A percentile compares a stretch with the other conserved stretches of the same genome.
Conservation (phyloP, 768 basidiomycete species). For the Vishniacozyma victoriae region DNA sequence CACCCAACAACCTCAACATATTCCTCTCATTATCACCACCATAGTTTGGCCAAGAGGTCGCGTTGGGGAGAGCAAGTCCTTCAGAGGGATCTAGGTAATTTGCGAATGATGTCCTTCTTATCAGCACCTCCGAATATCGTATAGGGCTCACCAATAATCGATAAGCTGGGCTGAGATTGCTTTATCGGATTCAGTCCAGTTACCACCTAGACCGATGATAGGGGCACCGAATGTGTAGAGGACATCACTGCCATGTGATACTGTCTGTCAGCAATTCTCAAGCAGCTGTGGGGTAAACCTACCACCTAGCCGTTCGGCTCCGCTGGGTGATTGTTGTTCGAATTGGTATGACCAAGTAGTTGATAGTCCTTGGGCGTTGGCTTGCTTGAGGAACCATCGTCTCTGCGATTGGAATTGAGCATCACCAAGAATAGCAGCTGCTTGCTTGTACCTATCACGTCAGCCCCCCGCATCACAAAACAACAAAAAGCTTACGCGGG, state of each 20-base stretch:
- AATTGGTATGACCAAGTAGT: slow-evolving; percentile 42
- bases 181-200: slow-evolving; percentile 21
- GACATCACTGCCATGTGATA: slow-evolving; percentile 7
- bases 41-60: slow-evolving; percentile 32
- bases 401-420: slow-evolving; percentile 35
- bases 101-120: background rate
- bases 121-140: too few species aligned
- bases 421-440: slow-evolving; percentile 34
- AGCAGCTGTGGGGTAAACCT: background rate
- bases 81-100: slow-evolving; percentile 2
- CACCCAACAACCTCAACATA: slow-evolving; percentile 23
- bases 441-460: slow-evolving; percentile 25
- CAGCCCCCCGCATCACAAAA: background rate
- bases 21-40: slow-evolving; percentile 5
- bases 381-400: slow-evolving; percentile 29
- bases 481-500: slow-evolving; percentile 5
- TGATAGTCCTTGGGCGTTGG: slow-evolving; percentile 16
- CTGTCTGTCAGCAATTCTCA: background rate
- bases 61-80: slow-evolving; percentile 10
- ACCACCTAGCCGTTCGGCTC: slow-evolving; percentile 4
- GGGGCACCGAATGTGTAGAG: slow-evolving; percentile 6
- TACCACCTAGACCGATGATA: background rate
- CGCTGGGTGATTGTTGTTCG: slow-evolving; percentile 13
- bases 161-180: slow-evolving; percentile 23
- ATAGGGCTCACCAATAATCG: slow-evolving; percentile 37